These are phyloP conservation scores for Sclerotiophoma versabilis DNA, from an alignment of 2,329 filamentous ascomycete species.

Conservation along the genomic window DNA sequence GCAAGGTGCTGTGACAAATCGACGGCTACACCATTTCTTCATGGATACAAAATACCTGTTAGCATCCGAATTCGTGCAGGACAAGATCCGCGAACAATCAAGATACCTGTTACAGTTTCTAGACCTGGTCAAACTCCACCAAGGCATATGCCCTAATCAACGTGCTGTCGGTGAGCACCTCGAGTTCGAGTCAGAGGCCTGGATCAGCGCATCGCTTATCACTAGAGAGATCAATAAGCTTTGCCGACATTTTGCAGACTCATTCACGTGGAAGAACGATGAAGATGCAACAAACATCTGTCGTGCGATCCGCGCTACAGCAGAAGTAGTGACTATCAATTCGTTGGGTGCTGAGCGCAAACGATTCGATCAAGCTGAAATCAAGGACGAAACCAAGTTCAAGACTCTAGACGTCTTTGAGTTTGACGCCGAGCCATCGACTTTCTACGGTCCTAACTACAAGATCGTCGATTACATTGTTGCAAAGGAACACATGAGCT, in stretches of 20 bases:
- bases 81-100: conserved; percentile 80
- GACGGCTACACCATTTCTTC: conserved; percentile 98
- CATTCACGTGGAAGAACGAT: conserved; percentile 75
- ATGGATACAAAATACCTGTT: conserved; percentile 92
- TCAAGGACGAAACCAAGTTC: conserved; percentile 86
- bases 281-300: conserved; percentile 72
- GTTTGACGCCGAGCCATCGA: conserved; percentile 64
- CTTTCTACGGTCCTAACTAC: conserved; percentile 59
- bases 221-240: conserved; percentile 94
- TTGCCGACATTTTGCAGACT: conserved; percentile 85
- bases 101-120: conserved; percentile 93
- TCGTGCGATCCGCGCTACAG: conserved; percentile 74
- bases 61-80: conserved; percentile 85
- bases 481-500: conserved; percentile 90
- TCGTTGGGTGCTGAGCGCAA: conserved; percentile 87
- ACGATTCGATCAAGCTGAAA: conserved; percentile 84
- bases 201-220: conserved; percentile 95
- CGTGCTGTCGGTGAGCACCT: conserved; percentile 94
- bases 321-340: conserved; percentile 85
- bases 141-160: conserved; percentile 94
- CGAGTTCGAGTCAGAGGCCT: conserved; percentile 97
- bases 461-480: conserved; percentile 79
- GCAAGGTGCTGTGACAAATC: conserved; percentile 90
- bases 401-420: conserved; percentile 80
- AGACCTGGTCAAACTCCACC: conserved; percentile 93